phyloP scores from a whole-genome alignment of 2,329 filamentous ascomycete genomes.

The Dactylonectria estremocensis region DNA sequence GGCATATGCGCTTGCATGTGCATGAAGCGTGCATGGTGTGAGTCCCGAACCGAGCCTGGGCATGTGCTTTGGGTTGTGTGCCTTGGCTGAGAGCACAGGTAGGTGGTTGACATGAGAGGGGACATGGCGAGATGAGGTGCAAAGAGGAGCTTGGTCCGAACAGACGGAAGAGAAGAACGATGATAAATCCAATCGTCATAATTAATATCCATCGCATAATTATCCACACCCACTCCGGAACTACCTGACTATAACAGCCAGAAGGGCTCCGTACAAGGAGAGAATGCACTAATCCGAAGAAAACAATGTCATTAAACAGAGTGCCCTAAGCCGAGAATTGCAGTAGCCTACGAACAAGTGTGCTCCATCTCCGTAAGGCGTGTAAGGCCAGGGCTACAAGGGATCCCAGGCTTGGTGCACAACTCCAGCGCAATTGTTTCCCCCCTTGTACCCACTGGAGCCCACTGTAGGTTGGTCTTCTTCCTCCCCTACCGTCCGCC shows the following conservation, averaged over 20 bases:
- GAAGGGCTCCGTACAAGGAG: not conserved
- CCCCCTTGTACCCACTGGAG: not conserved
- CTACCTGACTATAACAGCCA: not conserved
- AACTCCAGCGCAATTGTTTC: not conserved
- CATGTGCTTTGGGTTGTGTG: constrained; percentile 20
- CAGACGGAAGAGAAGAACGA: constrained; percentile 5
- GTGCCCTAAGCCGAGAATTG: constrained; percentile 7
- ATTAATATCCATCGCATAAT: not conserved
- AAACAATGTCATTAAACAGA: constrained; percentile 13
- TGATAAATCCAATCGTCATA: not conserved
- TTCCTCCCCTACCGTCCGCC: not conserved
- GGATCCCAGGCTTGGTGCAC: too few species aligned
- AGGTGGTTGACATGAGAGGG: constrained; percentile 1
- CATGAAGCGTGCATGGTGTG: constrained; percentile 18
- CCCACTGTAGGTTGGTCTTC: not conserved
- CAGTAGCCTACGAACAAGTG: constrained; percentile 4
- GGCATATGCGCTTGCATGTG: constrained; percentile 21
- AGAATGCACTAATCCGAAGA: not conserved
- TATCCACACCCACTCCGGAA: not conserved
- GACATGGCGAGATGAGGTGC: not conserved
- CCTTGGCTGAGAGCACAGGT: not conserved
- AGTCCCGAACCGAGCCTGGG: constrained; percentile 7
- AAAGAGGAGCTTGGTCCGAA: not conserved
- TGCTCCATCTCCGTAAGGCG: constrained; percentile 8
- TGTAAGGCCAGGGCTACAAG: constrained; percentile 1